These are phyloP conservation scores for Backusella australiensis DNA, from an alignment of 192 early-diverging fungal species.

Conservation along the genomic window DNA sequence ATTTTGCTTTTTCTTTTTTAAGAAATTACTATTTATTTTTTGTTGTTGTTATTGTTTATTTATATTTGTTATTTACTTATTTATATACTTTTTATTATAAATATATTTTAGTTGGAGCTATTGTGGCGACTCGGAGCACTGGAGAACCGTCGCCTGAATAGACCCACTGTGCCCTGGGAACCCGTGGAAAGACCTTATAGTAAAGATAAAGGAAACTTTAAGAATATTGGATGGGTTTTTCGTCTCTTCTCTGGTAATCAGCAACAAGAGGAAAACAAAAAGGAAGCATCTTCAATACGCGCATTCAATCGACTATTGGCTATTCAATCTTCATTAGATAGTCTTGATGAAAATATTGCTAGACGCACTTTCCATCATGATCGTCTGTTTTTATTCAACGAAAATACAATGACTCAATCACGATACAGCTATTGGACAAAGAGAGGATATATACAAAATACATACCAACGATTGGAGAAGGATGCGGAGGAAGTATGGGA, in stretches of 20 bases:
- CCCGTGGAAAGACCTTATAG: conserved; percentile 40
- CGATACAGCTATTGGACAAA: conserved; percentile 54
- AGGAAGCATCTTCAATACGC: conserved; percentile 50
- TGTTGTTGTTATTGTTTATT: background rate
- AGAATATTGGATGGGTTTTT: conserved; percentile 57
- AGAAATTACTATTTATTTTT: background rate
- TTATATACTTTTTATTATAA: background rate
- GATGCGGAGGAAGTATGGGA: conserved; percentile 22
- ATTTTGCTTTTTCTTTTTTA: background rate
- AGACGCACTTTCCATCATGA: conserved; percentile 47
- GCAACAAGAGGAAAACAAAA: conserved; percentile 55
- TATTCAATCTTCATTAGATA: conserved; percentile 57
- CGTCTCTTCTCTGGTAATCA: conserved; percentile 56
- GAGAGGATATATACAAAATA: conserved; percentile 34
- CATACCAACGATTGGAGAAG: conserved; percentile 35
- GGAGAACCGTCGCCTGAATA: conserved; percentile 42
- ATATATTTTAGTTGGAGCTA: conserved; percentile 43
- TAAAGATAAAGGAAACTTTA: conserved; percentile 48
- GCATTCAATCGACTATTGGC: conserved; percentile 60
- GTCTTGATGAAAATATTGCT: conserved; percentile 54
- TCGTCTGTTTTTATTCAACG: conserved; percentile 51
- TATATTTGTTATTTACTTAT: background rate
- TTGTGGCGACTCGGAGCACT: conserved; percentile 54
- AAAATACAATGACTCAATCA: conserved; percentile 40
- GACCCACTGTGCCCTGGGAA: conserved; percentile 57